phyloP scores from a whole-genome alignment of 1,284 basidiomycete species.

The Inonotus hispidus region DNA sequence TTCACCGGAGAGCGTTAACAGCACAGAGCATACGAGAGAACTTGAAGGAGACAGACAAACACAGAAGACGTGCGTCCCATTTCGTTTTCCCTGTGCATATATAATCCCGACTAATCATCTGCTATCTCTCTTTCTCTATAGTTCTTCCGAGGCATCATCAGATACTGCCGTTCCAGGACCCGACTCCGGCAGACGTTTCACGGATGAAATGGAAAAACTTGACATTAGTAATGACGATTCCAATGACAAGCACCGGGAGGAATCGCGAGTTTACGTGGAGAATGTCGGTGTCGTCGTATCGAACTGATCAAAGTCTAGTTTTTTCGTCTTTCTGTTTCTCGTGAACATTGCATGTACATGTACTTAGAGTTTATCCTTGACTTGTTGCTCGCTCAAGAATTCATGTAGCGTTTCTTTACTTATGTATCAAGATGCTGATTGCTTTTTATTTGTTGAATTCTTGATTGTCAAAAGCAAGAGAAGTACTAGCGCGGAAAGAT shows the following conservation, averaged over 20 bases:
- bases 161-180: background rate
- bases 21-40: background rate
- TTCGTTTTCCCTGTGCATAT: background rate
- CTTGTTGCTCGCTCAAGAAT: too few species aligned
- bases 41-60: background rate
- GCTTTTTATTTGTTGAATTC: too few species aligned
- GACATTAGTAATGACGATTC: background rate
- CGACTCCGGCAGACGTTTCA: background rate
- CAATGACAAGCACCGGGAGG: conserved; percentile 1
- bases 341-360: too few species aligned
- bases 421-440: too few species aligned
- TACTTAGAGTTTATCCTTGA: too few species aligned
- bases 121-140: background rate
- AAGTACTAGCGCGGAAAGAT: too few species aligned
- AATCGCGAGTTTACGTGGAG: background rate
- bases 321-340: background rate
- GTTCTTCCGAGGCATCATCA: background rate
- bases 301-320: background rate
- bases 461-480: too few species aligned
- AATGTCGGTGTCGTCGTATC: background rate
- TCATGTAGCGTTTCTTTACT: too few species aligned
- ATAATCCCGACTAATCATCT: background rate
- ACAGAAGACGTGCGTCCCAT: background rate
- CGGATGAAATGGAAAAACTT: background rate
- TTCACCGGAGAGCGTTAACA: background rate